Percentiles rank a stretch among this genome's conserved stretches.
These are phyloP conservation scores for Medicago lupulina DNA, from an alignment of 306 rosid genomes.

Conservation along the genomic window DNA sequence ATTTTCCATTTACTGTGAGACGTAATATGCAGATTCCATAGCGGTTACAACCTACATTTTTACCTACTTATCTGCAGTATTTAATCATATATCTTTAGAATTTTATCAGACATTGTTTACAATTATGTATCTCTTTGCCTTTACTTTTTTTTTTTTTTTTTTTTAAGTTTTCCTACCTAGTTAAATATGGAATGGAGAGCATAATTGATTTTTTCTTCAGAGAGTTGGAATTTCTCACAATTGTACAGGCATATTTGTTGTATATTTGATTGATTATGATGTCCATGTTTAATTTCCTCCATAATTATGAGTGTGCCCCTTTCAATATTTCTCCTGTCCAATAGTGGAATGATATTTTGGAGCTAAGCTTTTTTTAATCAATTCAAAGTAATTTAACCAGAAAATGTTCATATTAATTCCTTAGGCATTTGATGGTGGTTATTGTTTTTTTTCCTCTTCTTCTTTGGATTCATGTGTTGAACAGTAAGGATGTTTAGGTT, in stretches of 20 bases:
- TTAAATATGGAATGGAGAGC: no score
- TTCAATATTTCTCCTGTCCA: background rate
- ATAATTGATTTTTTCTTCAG: background rate
- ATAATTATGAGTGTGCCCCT: background rate
- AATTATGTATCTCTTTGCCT: background rate
- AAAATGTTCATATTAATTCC: constrained; percentile 9
- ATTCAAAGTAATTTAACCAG: background rate
- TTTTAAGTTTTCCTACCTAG: no score
- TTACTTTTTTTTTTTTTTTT: background rate
- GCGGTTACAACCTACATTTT: background rate
- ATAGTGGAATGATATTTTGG: background rate
- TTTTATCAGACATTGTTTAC: background rate
- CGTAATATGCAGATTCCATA: background rate
- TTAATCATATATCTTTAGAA: constrained; percentile 2
- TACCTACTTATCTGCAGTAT: background rate
- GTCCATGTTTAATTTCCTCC: constrained; percentile 17
- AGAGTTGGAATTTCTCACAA: background rate
- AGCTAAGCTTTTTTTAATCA: background rate
- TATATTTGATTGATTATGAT: constrained; percentile 7
- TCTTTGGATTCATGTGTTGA: background rate
- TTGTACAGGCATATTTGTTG: background rate
- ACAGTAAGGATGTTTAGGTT: constrained; percentile 9
- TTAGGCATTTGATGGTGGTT: constrained; percentile 9
- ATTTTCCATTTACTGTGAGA: background rate
- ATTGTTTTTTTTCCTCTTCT: background rate